phyloP scores from a whole-genome alignment of 345 rosid genomes.

The Hibiscus trionum region DNA sequence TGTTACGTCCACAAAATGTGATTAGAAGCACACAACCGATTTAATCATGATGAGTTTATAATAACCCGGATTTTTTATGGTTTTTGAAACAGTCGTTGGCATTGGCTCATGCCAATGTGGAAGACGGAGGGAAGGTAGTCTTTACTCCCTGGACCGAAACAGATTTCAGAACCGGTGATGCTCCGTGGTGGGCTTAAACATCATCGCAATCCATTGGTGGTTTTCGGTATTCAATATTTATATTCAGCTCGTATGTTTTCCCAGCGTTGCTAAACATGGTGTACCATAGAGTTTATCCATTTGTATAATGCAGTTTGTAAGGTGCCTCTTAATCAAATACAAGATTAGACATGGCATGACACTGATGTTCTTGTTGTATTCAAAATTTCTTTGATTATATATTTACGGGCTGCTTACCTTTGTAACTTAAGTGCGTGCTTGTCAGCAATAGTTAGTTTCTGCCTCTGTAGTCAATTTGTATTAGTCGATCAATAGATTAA shows the following conservation, averaged over 20 bases:
- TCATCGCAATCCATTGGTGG: not conserved
- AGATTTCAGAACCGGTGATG: conserved; percentile 96
- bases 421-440: too few species aligned
- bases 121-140: conserved; percentile 77
- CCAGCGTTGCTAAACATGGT: not conserved
- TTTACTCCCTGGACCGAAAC: conserved; percentile 90
- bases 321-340: too few species aligned
- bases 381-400: too few species aligned
- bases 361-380: too few species aligned
- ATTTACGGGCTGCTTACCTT: too few species aligned
- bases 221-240: not conserved
- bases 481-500: too few species aligned
- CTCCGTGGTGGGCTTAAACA: conserved; percentile 82
- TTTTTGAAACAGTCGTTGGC: conserved; percentile 62
- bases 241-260: not conserved
- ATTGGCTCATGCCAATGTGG: conserved; percentile 71
- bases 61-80: not conserved
- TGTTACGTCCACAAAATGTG: too few species aligned
- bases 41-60: not conserved
- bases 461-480: too few species aligned
- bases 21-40: too few species aligned
- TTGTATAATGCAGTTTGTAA: not conserved
- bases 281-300: not conserved
- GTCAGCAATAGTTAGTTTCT: too few species aligned
- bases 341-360: too few species aligned